These are phyloP conservation scores for Chalciporus sp. DNA, from an alignment of 1,284 basidiomycete species.

Conservation along the genomic window DNA sequence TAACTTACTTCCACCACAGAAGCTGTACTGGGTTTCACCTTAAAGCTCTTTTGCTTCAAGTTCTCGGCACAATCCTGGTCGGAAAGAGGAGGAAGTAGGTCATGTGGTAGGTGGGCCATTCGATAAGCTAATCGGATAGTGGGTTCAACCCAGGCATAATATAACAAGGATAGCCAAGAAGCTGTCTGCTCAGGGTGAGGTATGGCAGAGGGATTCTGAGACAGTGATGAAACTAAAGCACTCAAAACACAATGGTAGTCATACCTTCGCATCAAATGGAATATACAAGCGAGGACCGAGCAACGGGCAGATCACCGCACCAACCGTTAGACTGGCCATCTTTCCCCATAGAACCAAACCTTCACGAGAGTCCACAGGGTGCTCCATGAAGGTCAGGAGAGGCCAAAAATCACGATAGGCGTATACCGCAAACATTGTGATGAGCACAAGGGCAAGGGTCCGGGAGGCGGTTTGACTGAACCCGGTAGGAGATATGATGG, in stretches of 20 bases:
- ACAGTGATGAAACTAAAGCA: not conserved
- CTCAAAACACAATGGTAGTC: not conserved
- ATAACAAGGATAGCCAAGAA: conserved; percentile 53
- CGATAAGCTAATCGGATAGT: conserved; percentile 50
- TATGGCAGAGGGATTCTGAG: conserved; percentile 4
- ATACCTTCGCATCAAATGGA: conserved; percentile 33
- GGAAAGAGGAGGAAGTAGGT: conserved; percentile 55
- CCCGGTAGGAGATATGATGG: not conserved
- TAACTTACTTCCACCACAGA: not conserved
- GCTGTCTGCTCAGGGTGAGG: conserved; percentile 71
- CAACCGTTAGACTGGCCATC: conserved; percentile 20
- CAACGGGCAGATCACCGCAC: conserved; percentile 30
- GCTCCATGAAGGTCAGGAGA: conserved; percentile 42
- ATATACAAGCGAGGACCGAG: conserved; percentile 30
- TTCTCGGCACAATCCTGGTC: conserved; percentile 54
- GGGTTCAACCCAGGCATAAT: conserved; percentile 61
- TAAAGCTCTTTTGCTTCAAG: conserved; percentile 42
- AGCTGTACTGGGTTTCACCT: conserved; percentile 30
- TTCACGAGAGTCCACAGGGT: conserved; percentile 27
- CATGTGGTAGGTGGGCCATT: conserved; percentile 44
- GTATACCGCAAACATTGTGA: conserved; percentile 40
- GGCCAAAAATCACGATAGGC: conserved; percentile 60
- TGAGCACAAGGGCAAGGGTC: not conserved
- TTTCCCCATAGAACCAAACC: conserved; percentile 33
- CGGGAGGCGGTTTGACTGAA: not conserved